Base-by-base conservation (phyloP, 208 protist genomes). In the Trypanosoma boissoni region DNA sequence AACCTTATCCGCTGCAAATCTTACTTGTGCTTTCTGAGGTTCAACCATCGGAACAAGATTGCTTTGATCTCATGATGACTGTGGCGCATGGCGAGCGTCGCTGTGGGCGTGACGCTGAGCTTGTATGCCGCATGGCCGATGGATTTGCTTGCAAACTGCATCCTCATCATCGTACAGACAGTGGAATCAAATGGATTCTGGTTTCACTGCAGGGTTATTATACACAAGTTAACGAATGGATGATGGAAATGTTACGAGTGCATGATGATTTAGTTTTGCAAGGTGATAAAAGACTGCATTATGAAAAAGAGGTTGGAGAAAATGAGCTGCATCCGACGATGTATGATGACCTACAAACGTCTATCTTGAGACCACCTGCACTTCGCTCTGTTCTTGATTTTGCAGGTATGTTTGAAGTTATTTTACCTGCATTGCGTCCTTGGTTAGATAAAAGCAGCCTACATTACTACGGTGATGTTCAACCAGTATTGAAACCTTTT, bases 341-440 rank as follows among this genome's bases (percentile, higher is more conserved):
- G 16, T 58, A 3, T 46, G 41, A 51, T 34, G 36, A 48, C 32
- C 27, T 32, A n/a, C 24, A 16, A 20, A 24, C 12, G 20, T 50
- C 32, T 16, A 37, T 20, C 14, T 42, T 31, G 18, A 23, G 20
- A 24, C 45, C 59, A 27, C 54, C 8, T 62, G 34, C 27, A 52
- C 44, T 74, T 34, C 68, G 60, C 37, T 68, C 63, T 37, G 54
- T 74, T 20, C 59, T 74, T 56, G 68, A 74, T 65, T 74, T 64
- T 64, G 51, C 68, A 3, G 60, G 46, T 51, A 42, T 60, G 0
- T 74, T 74, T 52, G 59, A 74, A 21, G 2, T 14, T 3, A 36
- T 74, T 27, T 48, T 74, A 27, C 68, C 68, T 2, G 44, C 51
- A 23, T 32, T 74, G 21, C 41, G 43, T 20, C 43, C 53, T 24